A percentile compares a stretch with the other conserved stretches of the same genome.
Conservation (phyloP, 2,329 filamentous ascomycete species). For the Ceratocystis alfenasii region DNA sequence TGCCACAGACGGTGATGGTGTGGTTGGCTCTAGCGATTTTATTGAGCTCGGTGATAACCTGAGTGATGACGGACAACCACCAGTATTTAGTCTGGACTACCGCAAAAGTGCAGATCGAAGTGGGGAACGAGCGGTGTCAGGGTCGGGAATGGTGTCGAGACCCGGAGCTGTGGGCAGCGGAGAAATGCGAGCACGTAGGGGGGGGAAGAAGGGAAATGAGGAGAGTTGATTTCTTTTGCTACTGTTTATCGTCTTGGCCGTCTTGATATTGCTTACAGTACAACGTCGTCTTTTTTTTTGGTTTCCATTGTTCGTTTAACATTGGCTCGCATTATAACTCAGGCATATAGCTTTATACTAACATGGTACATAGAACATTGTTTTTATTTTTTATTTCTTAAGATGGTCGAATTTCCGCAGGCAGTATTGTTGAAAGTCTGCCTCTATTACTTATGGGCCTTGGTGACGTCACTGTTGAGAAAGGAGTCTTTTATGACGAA, state of each 20-base stretch:
- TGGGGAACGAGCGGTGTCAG: neutral
- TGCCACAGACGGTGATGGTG: slow-evolving; percentile 31
- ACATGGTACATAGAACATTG: slow-evolving; percentile 9
- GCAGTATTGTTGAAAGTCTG: neutral
- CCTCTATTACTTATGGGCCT: neutral
- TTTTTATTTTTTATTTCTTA: neutral
- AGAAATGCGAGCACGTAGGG: slow-evolving; percentile 9
- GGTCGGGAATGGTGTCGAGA: neutral
- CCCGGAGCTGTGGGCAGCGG: slow-evolving; percentile 12
- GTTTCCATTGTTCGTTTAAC: neutral
- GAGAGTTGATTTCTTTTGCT: neutral
- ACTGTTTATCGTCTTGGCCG: neutral
- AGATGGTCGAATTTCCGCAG: neutral
- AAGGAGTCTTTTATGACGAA: neutral
- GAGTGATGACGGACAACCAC: slow-evolving; percentile 40
- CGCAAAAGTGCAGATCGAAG: neutral
- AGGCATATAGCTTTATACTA: slow-evolving; percentile 10
- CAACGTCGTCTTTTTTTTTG: neutral
- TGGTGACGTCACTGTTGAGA: neutral
- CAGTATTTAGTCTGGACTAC: slow-evolving; percentile 12
- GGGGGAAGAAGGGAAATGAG: slow-evolving; percentile 8
- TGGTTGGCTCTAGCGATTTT: slow-evolving; percentile 40
- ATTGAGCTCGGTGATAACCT: slow-evolving; percentile 58
- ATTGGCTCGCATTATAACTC: slow-evolving; percentile 8
- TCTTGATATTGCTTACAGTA: neutral